These are phyloP conservation scores for Glebionis coronaria DNA, from an alignment of 129 eudicot genomes.

Conservation along the genomic window DNA sequence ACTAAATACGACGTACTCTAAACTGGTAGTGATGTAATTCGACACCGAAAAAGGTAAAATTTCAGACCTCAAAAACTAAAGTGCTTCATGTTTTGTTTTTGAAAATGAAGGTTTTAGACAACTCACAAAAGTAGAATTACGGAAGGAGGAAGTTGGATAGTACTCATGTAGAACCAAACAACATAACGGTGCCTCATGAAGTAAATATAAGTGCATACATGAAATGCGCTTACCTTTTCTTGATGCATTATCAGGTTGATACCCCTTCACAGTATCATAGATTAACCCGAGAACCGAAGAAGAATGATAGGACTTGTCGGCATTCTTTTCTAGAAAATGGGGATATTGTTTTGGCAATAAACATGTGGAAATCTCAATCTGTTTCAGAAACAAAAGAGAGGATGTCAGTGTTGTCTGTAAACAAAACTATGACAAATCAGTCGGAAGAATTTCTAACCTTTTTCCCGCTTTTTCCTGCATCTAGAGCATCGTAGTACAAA, in stretches of 20 bases:
- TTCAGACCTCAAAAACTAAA: too few species aligned
- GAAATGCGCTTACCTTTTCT: slow-evolving; percentile 33
- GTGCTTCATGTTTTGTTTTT: too few species aligned
- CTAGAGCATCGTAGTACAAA: slow-evolving; percentile 83
- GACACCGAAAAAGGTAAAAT: too few species aligned
- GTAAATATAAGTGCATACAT: slow-evolving; percentile 19
- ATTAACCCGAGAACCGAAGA: slow-evolving; percentile 63
- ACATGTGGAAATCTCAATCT: slow-evolving; percentile 46
- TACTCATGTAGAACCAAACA: not conserved
- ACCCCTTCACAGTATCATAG: slow-evolving; percentile 31
- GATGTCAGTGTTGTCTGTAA: slow-evolving; percentile 6
- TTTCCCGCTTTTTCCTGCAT: slow-evolving; percentile 86
- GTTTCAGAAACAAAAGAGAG: slow-evolving; percentile 20
- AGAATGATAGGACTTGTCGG: slow-evolving; percentile 28
- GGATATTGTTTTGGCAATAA: slow-evolving; percentile 45
- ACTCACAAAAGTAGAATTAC: not conserved
- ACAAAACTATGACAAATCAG: not conserved
- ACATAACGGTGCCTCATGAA: not conserved
- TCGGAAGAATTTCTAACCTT: slow-evolving; percentile 32
- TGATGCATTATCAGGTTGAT: slow-evolving; percentile 24
- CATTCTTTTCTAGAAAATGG: slow-evolving; percentile 46
- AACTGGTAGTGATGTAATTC: too few species aligned
- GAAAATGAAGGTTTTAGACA: too few species aligned
- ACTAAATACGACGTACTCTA: not conserved
- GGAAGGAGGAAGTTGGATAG: slow-evolving; percentile 2